Evolutionary conservation across 768 basidiomycete genomes (phyloP).

Genomic region (Hirschioporus abietinus): DNA sequence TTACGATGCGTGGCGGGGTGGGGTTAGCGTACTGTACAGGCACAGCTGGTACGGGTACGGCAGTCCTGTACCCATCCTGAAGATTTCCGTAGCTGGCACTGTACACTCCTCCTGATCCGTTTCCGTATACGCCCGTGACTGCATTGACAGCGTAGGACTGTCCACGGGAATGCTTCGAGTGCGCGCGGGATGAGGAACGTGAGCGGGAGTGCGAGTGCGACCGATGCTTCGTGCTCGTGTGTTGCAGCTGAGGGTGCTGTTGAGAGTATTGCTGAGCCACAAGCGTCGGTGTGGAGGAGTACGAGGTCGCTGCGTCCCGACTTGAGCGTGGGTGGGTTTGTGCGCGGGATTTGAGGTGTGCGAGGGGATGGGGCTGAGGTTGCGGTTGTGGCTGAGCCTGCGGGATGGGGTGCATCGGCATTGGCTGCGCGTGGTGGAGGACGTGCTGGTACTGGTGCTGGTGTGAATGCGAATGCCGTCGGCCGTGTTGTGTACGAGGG

Average conservation of each 20-base stretch:
- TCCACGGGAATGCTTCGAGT: neutral
- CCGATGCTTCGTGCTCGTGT: neutral
- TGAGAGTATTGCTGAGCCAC: neutral
- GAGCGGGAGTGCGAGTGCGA: neutral
- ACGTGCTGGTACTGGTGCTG: neutral
- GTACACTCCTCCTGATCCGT: neutral
- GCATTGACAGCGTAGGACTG: neutral
- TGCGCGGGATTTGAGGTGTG: neutral
- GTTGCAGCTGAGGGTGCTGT: neutral
- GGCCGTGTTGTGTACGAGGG: neutral
- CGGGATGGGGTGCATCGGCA: constrained; percentile 7
- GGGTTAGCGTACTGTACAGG: neutral
- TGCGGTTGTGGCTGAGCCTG: constrained; percentile 16
- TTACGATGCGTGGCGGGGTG: neutral
- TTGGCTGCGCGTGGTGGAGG: neutral
- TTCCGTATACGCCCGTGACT: neutral
- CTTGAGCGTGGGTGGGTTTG: neutral
- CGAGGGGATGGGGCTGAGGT: constrained; percentile 13
- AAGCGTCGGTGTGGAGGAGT: neutral
- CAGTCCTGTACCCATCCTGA: neutral
- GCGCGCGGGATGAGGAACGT: neutral
- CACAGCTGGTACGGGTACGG: neutral
- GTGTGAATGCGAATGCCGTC: neutral
- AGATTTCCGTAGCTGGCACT: neutral
- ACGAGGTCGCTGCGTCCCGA: neutral